Evolutionary conservation across 441 rosid genomes (phyloP), one percentile per base, ranked within the genome.

Genomic region (Adansonia madagascariensis): DNA sequence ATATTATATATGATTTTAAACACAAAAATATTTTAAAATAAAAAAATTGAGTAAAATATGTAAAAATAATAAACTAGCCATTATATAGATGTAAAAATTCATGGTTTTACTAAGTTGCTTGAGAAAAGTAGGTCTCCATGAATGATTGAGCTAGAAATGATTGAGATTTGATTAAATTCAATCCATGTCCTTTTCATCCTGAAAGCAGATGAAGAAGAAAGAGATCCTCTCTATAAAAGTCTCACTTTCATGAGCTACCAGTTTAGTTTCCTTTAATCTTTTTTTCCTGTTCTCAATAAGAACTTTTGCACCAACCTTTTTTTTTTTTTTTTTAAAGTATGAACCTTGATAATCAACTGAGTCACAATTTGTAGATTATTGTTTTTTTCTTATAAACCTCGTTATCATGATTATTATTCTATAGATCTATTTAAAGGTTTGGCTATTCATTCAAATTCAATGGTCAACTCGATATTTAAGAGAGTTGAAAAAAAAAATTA

Each of bases 321-420:
- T 35, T 35, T 35, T 35, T 35, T 3, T 35, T 27, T 27, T 27
- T 27, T 27, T 35, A 20, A 10, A 10, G 0, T 24, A 9, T 4
- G 64, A 60, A 22, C 64, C 64, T 60, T 60, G 39, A 24, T 60
- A 60, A 60, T 60, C 64, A 22, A 60, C 24, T 22, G 64, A 60
- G 64, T 22, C 39, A 60, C 24, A 10, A 10, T 9, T 59, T 60
- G 4, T 60, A 22, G 15, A 59, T 31, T 22, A 59, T 59, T 20
- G 4, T 8, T 27, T 2, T 60, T 56, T 22, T 20, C 63, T 60
- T 22, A 24, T 3, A 10, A 24, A 24, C 64, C n/a, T 8, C 64
- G 24, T 60, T 60, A 39, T 22, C 64, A 22, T 9, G 64, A 57
- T 3, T 60, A 35, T 35, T 35, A 35, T 35, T 35, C 0, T 4